These are phyloP conservation scores for Osmozyma mogii DNA, from an alignment of 805 yeast species.

Conservation along the genomic window DNA sequence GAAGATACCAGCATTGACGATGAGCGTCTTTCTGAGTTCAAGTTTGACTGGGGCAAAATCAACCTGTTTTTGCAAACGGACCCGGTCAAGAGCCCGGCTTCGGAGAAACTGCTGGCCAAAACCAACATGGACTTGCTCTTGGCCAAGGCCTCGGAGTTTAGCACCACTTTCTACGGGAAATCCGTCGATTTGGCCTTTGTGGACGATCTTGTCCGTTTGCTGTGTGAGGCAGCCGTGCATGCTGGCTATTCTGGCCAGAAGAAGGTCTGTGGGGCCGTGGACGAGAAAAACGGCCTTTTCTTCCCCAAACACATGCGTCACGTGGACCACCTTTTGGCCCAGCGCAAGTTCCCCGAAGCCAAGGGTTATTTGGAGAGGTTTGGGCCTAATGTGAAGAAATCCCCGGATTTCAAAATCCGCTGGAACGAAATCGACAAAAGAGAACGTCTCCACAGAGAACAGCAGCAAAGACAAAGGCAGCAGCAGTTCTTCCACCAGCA, in stretches of 20 bases:
- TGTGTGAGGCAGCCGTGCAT: conserved; percentile 34
- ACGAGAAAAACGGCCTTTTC: conserved; percentile 17
- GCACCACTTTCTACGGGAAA: conserved; percentile 1
- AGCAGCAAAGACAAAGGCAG: conserved; percentile 35
- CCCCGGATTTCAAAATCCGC: conserved; percentile 30
- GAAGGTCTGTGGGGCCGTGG: conserved; percentile 16
- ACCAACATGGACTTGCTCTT: conserved; percentile 37
- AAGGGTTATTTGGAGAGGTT: conserved; percentile 25
- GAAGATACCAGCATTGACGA: conserved; percentile 4
- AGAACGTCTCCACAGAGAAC: conserved; percentile 18
- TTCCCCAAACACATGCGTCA: conserved; percentile 32
- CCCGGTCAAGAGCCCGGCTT: conserved; percentile 19
- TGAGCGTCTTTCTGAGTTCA: conserved; percentile 6
- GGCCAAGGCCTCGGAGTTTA: conserved; percentile 27
- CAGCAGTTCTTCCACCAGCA: conserved; percentile 36
- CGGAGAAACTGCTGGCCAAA: conserved; percentile 23
- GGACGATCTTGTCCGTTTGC: conserved; percentile 26
- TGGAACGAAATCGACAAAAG: conserved; percentile 22
- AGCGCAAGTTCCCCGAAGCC: conserved; percentile 31
- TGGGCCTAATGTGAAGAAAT: conserved; percentile 28
- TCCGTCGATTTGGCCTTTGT: conserved; percentile 20
- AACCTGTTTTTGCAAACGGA: conserved; percentile 3
- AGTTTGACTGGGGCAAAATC: conserved; percentile 5
- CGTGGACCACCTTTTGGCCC: conserved; percentile 29
- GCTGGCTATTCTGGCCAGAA: conserved; percentile 16